A percentile compares a stretch with the other conserved stretches of the same genome.
Conservation (phyloP, 1,139 yeast species). For the Debaryomyces sp. region DNA sequence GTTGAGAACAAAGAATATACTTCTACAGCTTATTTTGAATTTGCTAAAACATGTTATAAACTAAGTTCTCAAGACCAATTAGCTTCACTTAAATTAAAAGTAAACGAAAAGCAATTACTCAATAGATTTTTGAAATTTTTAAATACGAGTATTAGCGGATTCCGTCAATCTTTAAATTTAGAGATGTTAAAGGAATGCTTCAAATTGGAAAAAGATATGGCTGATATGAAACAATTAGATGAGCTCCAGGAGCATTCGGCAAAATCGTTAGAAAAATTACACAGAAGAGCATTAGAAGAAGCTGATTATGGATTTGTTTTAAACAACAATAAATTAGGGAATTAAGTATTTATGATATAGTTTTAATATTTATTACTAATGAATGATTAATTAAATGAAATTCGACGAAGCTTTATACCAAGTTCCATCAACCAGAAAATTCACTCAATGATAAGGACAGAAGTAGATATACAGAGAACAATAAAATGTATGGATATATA, state of each 20-base stretch:
- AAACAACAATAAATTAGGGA: neutral
- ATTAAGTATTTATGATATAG: conserved; percentile 2
- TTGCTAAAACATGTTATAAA: conserved; percentile 32
- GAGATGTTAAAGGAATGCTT: conserved; percentile 34
- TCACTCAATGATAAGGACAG: conserved; percentile 6
- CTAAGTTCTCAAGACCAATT: conserved; percentile 10
- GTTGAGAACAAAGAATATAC: conserved; percentile 34
- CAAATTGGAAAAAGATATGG: conserved; percentile 38
- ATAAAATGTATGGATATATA: conserved; percentile 2
- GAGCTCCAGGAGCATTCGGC: conserved; percentile 39
- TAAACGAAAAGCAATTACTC: conserved; percentile 19
- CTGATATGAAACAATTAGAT: conserved; percentile 22
- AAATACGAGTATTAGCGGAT: conserved; percentile 48
- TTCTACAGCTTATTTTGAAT: conserved; percentile 40
- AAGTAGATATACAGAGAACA: conserved; percentile 2
- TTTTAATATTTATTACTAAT: neutral
- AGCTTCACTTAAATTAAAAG: conserved; percentile 2
- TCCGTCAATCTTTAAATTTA: conserved; percentile 33
- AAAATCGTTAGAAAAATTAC: conserved; percentile 31
- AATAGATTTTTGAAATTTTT: conserved; percentile 36
- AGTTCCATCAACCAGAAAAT: neutral
- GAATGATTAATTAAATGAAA: neutral
- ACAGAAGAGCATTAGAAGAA: conserved; percentile 32
- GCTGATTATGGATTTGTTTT: conserved; percentile 26
- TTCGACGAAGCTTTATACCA: neutral